A percentile compares a stretch with the other conserved stretches of the same genome.
These are phyloP conservation scores for Dipteronia dyeriana DNA, from an alignment of 345 rosid species.

Conservation along the genomic window DNA sequence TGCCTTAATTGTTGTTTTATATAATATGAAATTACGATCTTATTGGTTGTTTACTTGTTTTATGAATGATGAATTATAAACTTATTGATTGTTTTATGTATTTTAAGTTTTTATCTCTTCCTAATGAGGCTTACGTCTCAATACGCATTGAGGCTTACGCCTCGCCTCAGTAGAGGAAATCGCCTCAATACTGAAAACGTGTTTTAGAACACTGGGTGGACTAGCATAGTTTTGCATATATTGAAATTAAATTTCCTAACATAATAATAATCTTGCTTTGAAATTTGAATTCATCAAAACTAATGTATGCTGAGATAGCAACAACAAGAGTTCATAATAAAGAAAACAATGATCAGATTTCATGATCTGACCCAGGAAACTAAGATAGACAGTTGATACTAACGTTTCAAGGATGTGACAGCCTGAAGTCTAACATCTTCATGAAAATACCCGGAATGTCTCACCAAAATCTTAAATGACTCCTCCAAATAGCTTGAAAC, in stretches of 20 bases:
- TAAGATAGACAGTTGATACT: slow-evolving; percentile 33
- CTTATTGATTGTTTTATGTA: too few species aligned
- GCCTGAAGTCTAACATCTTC: slow-evolving; percentile 99
- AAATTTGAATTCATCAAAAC: not conserved
- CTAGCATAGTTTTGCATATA: not conserved
- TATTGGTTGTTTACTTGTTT: too few species aligned
- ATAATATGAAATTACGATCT: too few species aligned
- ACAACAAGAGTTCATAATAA: not conserved
- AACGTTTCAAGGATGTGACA: slow-evolving; percentile 75
- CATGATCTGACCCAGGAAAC: not conserved
- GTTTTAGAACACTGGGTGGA: too few species aligned
- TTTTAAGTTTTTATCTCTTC: too few species aligned
- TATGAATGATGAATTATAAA: too few species aligned
- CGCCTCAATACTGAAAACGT: too few species aligned
- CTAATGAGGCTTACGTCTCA: too few species aligned
- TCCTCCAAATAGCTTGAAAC: slow-evolving; percentile 84
- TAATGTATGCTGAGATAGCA: not conserved
- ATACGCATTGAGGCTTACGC: too few species aligned
- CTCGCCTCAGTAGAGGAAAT: too few species aligned
- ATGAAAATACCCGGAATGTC: slow-evolving; percentile 89
- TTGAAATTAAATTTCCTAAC: not conserved
- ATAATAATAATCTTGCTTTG: not conserved
- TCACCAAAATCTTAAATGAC: slow-evolving; percentile 75
- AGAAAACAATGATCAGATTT: not conserved
- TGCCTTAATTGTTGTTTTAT: too few species aligned